A percentile compares a stretch with the other conserved stretches of the same genome.
phyloP scores from a whole-genome alignment of 2,329 filamentous ascomycete genomes.

The Colletotrichum ledebouriae region DNA sequence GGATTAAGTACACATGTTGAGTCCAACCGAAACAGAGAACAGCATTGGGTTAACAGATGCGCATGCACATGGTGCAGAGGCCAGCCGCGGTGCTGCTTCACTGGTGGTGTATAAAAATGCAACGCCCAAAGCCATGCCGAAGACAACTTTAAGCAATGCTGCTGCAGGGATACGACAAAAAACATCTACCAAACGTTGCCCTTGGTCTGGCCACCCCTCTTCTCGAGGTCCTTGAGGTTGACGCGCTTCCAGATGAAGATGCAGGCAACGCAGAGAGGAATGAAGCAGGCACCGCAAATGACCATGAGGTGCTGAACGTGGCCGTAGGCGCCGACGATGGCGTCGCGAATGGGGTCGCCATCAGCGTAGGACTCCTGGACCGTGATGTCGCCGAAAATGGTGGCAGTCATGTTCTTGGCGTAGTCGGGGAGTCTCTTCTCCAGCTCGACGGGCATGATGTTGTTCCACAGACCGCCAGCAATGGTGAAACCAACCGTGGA shows the following conservation, averaged over 20 bases:
- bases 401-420: slow-evolving; percentile 52
- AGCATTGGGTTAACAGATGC: background rate
- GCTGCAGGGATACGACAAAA: background rate
- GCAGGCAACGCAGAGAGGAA: slow-evolving; percentile 51
- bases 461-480: slow-evolving; percentile 52
- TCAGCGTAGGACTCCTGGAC: slow-evolving; percentile 56
- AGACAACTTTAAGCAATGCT: background rate
- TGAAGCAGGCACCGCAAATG: slow-evolving; percentile 52
- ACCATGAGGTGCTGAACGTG: slow-evolving; percentile 59
- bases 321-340: slow-evolving; percentile 62
- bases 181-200: slow-evolving; percentile 52
- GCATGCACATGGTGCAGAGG: background rate
- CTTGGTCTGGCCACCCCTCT: slow-evolving; percentile 51
- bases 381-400: slow-evolving; percentile 55
- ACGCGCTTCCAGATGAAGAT: slow-evolving; percentile 56
- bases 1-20: slow-evolving; percentile 35
- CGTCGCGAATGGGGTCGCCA: slow-evolving; percentile 56
- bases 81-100: background rate
- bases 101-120: slow-evolving; percentile 13
- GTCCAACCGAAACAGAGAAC: slow-evolving; percentile 4
- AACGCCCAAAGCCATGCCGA: background rate
- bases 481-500: slow-evolving; percentile 51
- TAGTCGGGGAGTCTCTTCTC: slow-evolving; percentile 54
- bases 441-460: slow-evolving; percentile 55
- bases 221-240: slow-evolving; percentile 55